Base-by-base conservation (phyloP, 495 filamentous ascomycete species). In the Staphylotrichum longicolle region DNA sequence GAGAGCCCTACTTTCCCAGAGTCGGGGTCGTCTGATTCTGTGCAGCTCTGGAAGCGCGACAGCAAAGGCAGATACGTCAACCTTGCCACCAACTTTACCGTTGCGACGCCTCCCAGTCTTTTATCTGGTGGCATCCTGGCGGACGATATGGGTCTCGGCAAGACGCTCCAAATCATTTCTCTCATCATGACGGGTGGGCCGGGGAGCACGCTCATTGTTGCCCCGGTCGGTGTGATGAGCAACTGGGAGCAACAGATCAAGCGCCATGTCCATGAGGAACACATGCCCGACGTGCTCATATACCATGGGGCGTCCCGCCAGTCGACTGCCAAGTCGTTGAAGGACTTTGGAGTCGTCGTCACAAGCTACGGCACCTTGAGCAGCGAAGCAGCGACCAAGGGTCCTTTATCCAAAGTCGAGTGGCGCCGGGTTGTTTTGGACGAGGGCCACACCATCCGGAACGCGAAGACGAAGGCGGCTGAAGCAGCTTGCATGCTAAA, bases 71-170 rank as follows among this genome's bases (percentile, higher is more conserved):
- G 74, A 4, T 96, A 86, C 57, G 80, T 79, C 52, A 94, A 96
- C 67, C 76, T 95, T 41, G 91, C 88, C 37, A 93, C 92, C 3
- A 86, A 88, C 63, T 93, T 84, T 67, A 81, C 85, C 0, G 84
- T 82, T 3, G 70, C 69, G 2, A 71, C 69, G 5, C 71, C 75
- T 3, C 91, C 91, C 0, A 65, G 68, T 4, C 77, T 96, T 20
- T 83, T 88, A 1, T 89, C 86, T 64, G 93, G 93, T 48, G 93
- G 91, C 40, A 90, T 96, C 39, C 77, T 96, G 11, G 91, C 91
- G 32, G 93, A 97, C 71, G 93, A 97, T 64, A 97, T 97, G 93
- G 93, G 93, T 4, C 77, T 97, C 6, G 93, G 93, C 12, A 97
- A 98, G 74, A 97, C 93, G 1, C 80, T 97, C 7, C 90, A 96